phyloP scores from a whole-genome alignment of 148 eudicot species.

The Nepenthes mirabilis region DNA sequence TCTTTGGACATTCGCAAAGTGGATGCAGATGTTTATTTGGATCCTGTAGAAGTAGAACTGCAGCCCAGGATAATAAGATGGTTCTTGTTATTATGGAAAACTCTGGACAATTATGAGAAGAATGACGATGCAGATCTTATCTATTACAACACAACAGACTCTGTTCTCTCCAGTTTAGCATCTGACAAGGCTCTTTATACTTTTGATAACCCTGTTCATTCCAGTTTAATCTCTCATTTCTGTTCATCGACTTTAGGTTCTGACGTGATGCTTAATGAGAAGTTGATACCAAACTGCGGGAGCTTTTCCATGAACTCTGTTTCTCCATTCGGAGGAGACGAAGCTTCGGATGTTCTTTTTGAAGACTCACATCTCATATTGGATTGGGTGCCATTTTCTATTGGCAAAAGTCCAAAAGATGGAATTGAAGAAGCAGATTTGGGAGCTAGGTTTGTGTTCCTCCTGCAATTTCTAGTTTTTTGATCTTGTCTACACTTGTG shows the following conservation, averaged over 20 bases:
- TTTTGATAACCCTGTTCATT: slow-evolving; percentile 15
- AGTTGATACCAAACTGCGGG: slow-evolving; percentile 18
- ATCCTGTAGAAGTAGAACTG: slow-evolving; percentile 45
- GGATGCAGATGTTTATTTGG: slow-evolving; percentile 66
- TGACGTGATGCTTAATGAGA: slow-evolving; percentile 17
- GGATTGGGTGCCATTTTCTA: slow-evolving; percentile 65
- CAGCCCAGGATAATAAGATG: slow-evolving; percentile 61
- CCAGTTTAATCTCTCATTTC: slow-evolving; percentile 17
- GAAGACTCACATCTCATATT: slow-evolving; percentile 70
- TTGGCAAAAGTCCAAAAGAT: slow-evolving; percentile 21
- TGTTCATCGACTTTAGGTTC: slow-evolving; percentile 15
- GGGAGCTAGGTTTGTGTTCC: slow-evolving; percentile 68
- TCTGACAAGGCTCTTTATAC: not conserved
- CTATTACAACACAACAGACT: not conserved
- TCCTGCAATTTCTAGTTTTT: not conserved
- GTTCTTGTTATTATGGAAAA: slow-evolving; percentile 38
- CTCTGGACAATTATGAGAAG: slow-evolving; percentile 27
- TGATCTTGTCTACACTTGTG: not conserved
- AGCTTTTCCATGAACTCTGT: slow-evolving; percentile 11
- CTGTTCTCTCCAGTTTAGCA: not conserved
- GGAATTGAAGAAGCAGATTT: slow-evolving; percentile 49
- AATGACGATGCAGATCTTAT: slow-evolving; percentile 13
- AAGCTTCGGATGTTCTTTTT: slow-evolving; percentile 27
- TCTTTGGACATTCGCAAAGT: slow-evolving; percentile 73
- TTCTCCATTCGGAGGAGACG: slow-evolving; percentile 22